Base-by-base conservation (phyloP, 2,329 filamentous ascomycete genomes). In the Tolypocladium tundrense region DNA sequence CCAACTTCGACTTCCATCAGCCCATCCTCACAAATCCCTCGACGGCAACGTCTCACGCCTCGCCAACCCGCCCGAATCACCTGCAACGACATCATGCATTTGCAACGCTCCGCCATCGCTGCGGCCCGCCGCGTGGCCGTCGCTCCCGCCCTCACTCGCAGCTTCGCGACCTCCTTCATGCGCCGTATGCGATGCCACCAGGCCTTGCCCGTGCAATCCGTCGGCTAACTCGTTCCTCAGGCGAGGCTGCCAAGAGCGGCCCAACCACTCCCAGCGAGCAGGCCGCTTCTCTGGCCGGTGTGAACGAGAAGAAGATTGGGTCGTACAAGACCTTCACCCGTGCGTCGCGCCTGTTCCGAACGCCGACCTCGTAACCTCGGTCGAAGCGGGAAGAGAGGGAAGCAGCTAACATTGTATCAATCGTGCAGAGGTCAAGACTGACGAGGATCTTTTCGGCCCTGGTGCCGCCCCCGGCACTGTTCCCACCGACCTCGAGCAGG, bases 401-500 rank as follows among this genome's bases (percentile, higher is more conserved):
- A 58, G 55, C 41, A 59, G 59, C 65, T 68, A 62, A 65, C 60
- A 57, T 21, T 61, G 61, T 45, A 59, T 42, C 58, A 27, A 51
- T 50, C 55, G 19, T 60, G 65, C 74, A 99, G 94, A 97, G 69
- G 84, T 99, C 79, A 88, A 88, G 79, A 77, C 72, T 64, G 83
- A 88, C 66, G 82, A 85, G n/a, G 94, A 99, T 75, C 89, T 99
- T 60, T 66, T 95, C 64, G 84, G 88, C 63, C 89, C 91, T 40
- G 94, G 94, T 80, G 91, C 88, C 68, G 75, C 83, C 68, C 78
- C 86, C 64, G 93, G 94, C 72, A 89, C 88, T 73, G 81, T 99
- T 66, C 91, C 94, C 65, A 95, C 90, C 78, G 94, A 99, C 77
- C 77, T 96, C 73, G 91, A 97, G 76, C 94, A 99, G 77, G 79